Conservation (phyloP, 164 flowering plant genomes). For the Aristolochia fimbriata region DNA sequence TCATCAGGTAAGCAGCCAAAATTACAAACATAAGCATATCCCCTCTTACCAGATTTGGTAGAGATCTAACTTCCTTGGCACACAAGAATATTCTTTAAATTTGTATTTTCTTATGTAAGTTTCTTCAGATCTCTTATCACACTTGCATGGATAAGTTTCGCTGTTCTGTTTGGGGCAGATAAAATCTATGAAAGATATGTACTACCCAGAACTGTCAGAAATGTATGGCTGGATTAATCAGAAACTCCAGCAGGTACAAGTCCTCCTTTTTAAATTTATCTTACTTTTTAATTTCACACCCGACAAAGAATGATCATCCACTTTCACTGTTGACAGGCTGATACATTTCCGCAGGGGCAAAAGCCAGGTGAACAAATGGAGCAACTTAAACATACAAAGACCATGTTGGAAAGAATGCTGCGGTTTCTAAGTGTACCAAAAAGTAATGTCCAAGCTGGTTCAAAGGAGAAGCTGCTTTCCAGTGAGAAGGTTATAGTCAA, state of each 20-base stretch:
- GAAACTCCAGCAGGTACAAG: constrained; percentile 66
- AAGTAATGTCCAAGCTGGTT: constrained; percentile 19
- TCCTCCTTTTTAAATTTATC: too few relatives aligned
- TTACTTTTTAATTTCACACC: too few relatives aligned
- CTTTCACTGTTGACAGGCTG: constrained; percentile 33
- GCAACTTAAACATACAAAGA: constrained; percentile 37
- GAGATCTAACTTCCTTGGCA: too few relatives aligned
- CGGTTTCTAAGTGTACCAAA: constrained; percentile 43
- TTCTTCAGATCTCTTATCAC: too few relatives aligned
- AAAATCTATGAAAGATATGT: constrained; percentile 64
- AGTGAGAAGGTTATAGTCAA: constrained; percentile 59
- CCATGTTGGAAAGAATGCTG: constrained; percentile 47
- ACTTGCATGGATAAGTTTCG: too few relatives aligned
- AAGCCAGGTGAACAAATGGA: constrained; percentile 49
- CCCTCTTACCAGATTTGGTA: too few relatives aligned
- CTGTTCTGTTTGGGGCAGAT: constrained; percentile 34
- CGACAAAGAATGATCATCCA: too few relatives aligned
- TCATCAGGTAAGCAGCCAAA: too few relatives aligned
- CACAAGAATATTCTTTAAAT: too few relatives aligned
- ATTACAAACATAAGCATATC: too few relatives aligned
- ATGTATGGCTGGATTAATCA: constrained; percentile 57
- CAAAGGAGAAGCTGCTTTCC: constrained; percentile 48
- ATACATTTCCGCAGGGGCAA: constrained; percentile 48
- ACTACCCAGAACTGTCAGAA: constrained; percentile 51
- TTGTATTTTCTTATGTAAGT: too few relatives aligned